Base-by-base conservation (phyloP, 345 rosid genomes). In the Rhizophora mangle region DNA sequence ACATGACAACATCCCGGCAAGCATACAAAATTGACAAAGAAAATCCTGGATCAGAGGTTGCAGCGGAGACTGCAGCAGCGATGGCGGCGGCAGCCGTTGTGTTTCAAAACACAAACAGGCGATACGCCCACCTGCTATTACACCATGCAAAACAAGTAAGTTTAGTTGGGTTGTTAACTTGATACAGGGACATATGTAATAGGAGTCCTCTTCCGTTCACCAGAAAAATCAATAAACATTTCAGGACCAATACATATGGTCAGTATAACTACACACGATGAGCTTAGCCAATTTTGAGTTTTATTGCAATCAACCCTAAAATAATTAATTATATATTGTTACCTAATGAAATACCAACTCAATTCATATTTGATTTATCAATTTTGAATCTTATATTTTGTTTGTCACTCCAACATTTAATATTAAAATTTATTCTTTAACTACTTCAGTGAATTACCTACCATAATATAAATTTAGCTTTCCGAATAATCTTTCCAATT, bases 21-120 rank as follows among this genome's bases (percentile, higher is more conserved):
- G 98, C 90, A 8, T 87, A 82, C 73, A 89, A 82, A 65, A 81
- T 94, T 34, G 96, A 94, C 6, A 79, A 84, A 65, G 76, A 77
- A 8, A 87, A 85, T 74, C 97, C 97, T 0, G 98, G 97, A 3
- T 91, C 98, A 0, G 98, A 94, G 5, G 82, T 91, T 0, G 90
- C 90, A 0, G 88, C 87, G 0, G 97, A 94, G 75, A 91, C 95
- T 0, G 97, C 97, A 0, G 97, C 97, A 20, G 95, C 97, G 0
- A 76, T 94, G 90, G 96, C 97, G 15, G 89, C 95, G 1, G 91
- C 97, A 0, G 88, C 98, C 0, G 84, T 94, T 10, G 96, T 89
- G 74, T 91, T 93, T 62, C 78, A 69, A 67, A 81, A 72, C 81
- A 81, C 86, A 62, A 88, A 88, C 80, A 89, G 90, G 58, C 80